Evolutionary conservation across 2,329 filamentous ascomycete genomes (phyloP).

Genomic region (Metarhizium album): DNA sequence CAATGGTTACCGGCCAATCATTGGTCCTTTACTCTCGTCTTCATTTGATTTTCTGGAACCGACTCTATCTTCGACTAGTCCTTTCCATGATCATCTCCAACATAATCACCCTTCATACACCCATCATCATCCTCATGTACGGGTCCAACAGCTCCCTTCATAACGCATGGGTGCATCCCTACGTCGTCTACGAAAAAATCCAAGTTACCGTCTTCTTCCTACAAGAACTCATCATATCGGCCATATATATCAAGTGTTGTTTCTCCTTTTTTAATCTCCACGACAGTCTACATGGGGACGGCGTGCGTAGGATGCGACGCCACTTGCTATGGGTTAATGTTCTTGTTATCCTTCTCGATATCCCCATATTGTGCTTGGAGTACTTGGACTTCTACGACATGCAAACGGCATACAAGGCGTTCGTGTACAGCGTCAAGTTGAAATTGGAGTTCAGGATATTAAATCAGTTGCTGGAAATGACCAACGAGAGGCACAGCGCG

Average conservation of each 20-base stretch:
- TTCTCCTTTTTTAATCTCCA: slow-evolving; percentile 34
- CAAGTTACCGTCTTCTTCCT: slow-evolving; percentile 43
- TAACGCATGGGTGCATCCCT: slow-evolving; percentile 13
- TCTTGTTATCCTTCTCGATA: slow-evolving; percentile 29
- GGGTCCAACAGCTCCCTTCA: slow-evolving; percentile 28
- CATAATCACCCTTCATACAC: slow-evolving; percentile 39
- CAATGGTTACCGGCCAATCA: slow-evolving; percentile 49
- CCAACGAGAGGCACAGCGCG: neutral
- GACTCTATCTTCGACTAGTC: slow-evolving; percentile 34
- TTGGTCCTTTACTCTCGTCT: slow-evolving; percentile 52
- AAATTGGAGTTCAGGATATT: slow-evolving; percentile 24
- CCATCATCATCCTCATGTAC: slow-evolving; percentile 45
- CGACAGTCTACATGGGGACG: slow-evolving; percentile 12
- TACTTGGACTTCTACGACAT: slow-evolving; percentile 17
- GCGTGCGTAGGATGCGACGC: slow-evolving; percentile 11
- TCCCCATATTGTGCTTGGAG: slow-evolving; percentile 21
- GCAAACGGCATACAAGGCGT: slow-evolving; percentile 21
- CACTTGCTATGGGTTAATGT: slow-evolving; percentile 32
- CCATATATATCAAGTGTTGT: slow-evolving; percentile 40
- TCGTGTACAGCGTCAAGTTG: slow-evolving; percentile 22
- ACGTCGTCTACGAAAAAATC: slow-evolving; percentile 37
- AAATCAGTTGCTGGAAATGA: slow-evolving; percentile 19
- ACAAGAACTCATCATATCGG: slow-evolving; percentile 42
- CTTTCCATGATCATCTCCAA: slow-evolving; percentile 47
- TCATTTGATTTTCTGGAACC: slow-evolving; percentile 44